Base-by-base conservation (phyloP, 768 basidiomycete genomes). In the Sporobolomyces roseus region DNA sequence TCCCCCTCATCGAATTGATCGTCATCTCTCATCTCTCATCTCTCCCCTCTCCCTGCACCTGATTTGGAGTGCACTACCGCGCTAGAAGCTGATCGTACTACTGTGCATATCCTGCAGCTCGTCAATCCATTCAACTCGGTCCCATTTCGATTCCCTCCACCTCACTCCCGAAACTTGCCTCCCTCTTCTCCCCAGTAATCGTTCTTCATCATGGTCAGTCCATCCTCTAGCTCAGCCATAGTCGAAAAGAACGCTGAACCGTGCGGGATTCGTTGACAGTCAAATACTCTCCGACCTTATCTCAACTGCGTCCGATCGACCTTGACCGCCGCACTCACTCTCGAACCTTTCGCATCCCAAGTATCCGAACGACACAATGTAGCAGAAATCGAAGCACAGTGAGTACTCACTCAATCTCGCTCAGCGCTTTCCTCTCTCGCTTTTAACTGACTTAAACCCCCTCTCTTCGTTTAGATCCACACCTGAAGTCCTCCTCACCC, bases 261-360 rank as follows among this genome's bases (percentile, higher is more conserved):
- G 25, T 3, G 17, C 17, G 38, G 38, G 38, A n/a, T 9, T 25
- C 14, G 17, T 43, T 23, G 23, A 21, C 74, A 98, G 94, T 94
- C 94, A 2, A 96, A 97, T 82, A 89, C 90, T 9, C 83, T 98
- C 52, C 85, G 94, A 77, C 93, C 94, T 4, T 98, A 99, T 80
- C 88, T 99, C 61, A 89, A 91, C 29, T 93, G 93, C 25, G 96
- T 99, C 63, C 84, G 96, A 72, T 91, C 91, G 9, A 96, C 96
- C 29, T 83, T 99, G 56, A 98, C 94, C n/a, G 94, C 96, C 35
- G 93, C 96, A 4, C 82, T 99, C 74, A 97, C 93, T 1, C 83
- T 99, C 70, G 92, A 99, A 82, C 91, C 93, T 84, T 99, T 99
- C 82, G 86, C 92, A 55, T 98, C 94, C 16, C 94, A 99, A 84